These are phyloP conservation scores for Stemphylium beticola DNA, from an alignment of 2,329 filamentous ascomycete genomes.

Conservation along the genomic window DNA sequence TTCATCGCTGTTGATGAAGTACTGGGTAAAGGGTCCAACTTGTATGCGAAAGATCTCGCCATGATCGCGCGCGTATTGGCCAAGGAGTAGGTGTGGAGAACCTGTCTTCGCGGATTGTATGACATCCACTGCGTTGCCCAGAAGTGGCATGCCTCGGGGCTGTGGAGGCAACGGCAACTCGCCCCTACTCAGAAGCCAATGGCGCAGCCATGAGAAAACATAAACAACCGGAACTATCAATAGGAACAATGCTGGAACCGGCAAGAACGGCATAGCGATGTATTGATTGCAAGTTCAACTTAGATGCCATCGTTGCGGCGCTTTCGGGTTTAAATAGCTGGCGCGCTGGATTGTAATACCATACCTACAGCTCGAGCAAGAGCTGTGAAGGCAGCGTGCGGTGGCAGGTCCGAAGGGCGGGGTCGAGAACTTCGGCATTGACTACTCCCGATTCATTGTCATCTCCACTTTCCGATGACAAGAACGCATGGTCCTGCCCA, in stretches of 20 bases:
- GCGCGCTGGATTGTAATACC: too few relatives aligned
- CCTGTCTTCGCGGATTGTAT: constrained; percentile 1
- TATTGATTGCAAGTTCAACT: too few relatives aligned
- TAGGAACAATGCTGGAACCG: too few relatives aligned
- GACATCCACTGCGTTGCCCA: constrained; percentile 11
- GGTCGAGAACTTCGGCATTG: not conserved
- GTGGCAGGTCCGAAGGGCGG: not conserved
- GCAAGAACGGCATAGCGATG: too few relatives aligned
- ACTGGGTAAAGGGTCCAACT: constrained; percentile 11
- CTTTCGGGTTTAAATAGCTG: too few relatives aligned
- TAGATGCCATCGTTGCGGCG: not conserved
- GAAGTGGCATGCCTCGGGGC: constrained; percentile 7
- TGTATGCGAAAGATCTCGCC: constrained; percentile 12
- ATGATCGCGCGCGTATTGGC: constrained; percentile 1
- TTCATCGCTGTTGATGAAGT: constrained; percentile 48
- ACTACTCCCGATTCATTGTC: not conserved
- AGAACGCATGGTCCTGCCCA: not conserved
- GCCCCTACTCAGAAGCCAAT: not conserved
- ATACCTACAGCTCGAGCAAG: not conserved
- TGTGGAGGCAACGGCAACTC: constrained; percentile 9
- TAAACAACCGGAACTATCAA: too few relatives aligned
- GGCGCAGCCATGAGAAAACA: not conserved
- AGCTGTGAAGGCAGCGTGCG: not conserved
- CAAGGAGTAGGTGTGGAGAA: constrained; percentile 10
- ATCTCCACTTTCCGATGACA: not conserved